Percentiles rank a stretch among this genome's conserved stretches.
These are phyloP conservation scores for Cercophora samala DNA, from an alignment of 495 filamentous ascomycete species.

Conservation along the genomic window DNA sequence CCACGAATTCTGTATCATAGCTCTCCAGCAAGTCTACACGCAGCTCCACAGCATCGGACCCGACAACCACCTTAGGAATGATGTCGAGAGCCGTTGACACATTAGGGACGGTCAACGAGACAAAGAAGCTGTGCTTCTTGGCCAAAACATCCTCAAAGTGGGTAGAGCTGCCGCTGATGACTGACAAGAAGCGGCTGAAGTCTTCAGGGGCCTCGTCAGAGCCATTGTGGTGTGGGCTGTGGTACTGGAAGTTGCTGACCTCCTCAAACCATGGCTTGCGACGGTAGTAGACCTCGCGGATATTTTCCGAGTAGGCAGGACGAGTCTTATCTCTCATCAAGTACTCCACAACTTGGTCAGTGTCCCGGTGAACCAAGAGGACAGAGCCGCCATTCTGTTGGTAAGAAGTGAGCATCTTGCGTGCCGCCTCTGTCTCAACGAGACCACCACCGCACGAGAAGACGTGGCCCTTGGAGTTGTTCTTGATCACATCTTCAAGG, in stretches of 20 bases:
- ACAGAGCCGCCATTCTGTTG: conserved; percentile 82
- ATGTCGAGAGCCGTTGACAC: conserved; percentile 59
- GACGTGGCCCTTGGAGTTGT: conserved; percentile 70
- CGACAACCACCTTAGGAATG: conserved; percentile 71
- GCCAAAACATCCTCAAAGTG: conserved; percentile 62
- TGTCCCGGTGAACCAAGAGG: conserved; percentile 81
- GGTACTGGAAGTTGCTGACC: conserved; percentile 94
- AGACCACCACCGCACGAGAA: conserved; percentile 94
- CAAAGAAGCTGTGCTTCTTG: conserved; percentile 84
- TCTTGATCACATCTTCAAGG: conserved; percentile 66
- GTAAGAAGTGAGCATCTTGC: conserved; percentile 70
- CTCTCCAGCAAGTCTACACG: conserved; percentile 90
- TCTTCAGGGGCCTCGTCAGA: conserved; percentile 66
- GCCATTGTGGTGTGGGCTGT: conserved; percentile 65
- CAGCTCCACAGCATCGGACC: conserved; percentile 89
- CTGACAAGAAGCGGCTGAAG: conserved; percentile 71
- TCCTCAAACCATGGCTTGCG: conserved; percentile 88
- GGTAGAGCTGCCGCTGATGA: conserved; percentile 66
- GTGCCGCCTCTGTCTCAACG: conserved; percentile 81
- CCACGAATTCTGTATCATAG: conserved; percentile 69
- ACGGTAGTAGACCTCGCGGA: conserved; percentile 86
- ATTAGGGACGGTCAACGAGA: conserved; percentile 80
- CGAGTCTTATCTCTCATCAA: conserved; percentile 85
- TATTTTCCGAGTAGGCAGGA: conserved; percentile 91
- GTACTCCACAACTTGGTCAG: conserved; percentile 84